Base-by-base conservation (phyloP, 2,329 filamentous ascomycete genomes). In the Plenodomus lindquistii region DNA sequence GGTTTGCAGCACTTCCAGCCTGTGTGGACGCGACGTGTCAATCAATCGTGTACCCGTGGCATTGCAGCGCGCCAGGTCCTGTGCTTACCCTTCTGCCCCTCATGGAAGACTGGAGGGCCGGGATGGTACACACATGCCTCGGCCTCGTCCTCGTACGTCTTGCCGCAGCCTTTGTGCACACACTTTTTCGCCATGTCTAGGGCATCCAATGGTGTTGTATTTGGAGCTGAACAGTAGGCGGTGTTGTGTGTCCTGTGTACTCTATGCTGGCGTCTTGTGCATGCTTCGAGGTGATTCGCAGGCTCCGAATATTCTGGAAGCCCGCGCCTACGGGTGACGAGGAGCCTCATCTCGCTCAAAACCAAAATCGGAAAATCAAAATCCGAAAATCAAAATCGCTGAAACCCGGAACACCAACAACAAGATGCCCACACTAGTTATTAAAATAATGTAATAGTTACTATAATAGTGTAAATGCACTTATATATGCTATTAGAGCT, bases 1-100 rank as follows among this genome's bases (percentile, higher is more conserved):
- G 92, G 88, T 77, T 97, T 97, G 83, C 94, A 99, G 80, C 94
- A 99, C 79, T 96, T 95, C 93, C 94, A 97, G 69, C 94, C 93
- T 97, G 66, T 17, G 18, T n/a, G 16, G 4, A 15, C 4, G 22
- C 11, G 4, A 15, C 4, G 22, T 13, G 42, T 62, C 29, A 57
- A 54, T 37, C n/a, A 10, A 8, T 19, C 4, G 9, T 2, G 10
- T 13, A 5, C 13, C 5, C 42, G 21, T 16, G 37, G 7, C n/a
- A 40, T 18, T 49, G 38, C 42, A 16, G 10, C 36, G 37, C 8
- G 36, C 19, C 7, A 13, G 16, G 17, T 19, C 50, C 42, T 43
- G 47, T 40, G 48, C 54, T 47, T 50, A 96, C 93, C 94, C 85
- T 99, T 97, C 77, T 97, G 93, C 53, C 94, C 94, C 77, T 99